Base-by-base conservation (phyloP, 495 filamentous ascomycete genomes). In the Lasiosphaeris hirsuta region DNA sequence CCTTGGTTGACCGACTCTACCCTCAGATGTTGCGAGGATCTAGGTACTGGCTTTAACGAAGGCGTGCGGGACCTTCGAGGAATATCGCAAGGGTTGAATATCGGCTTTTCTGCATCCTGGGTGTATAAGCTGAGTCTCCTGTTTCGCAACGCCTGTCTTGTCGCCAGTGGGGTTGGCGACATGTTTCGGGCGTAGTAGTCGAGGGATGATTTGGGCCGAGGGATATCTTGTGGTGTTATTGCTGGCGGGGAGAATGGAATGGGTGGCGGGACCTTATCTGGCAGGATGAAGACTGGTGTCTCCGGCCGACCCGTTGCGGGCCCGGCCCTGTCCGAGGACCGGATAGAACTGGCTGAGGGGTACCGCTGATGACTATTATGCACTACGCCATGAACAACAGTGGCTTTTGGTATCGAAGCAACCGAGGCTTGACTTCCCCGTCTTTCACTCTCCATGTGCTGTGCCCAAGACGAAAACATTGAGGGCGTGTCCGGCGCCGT, bases 11-110 rank as follows among this genome's bases (percentile, higher is more conserved):
- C 37, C 7, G 62, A 51, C 13, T 74, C 68, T 13, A 62, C 49
- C 36, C 64, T 44, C 10, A 74, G 59, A 38, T 67, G 66, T 47
- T 70, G 68, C 33, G 61, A 60, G 9, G 72, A 58, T 4, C 63
- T 50, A 14, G 69, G 39, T 1, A 62, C 46, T 10, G 67, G 63
- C 19, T 62, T 67, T 42, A 69, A 51, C 2, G 61, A 55, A 5
- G 64, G 46, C 40, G 67, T 63, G 3, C 64, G 65, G 10, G 72
- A 59, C 11, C 63, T 58, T 14, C 23, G 55, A 3, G 57, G 44
- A 35, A 54, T 34, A n/a, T 69, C 54, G 14, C 47, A 30, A 4
- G 56, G 60, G 38, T 61, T 46, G 7, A 61, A 37, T 10, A 13
- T 36, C 19, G 60, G 50, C 42, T 43, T 59, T 15, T 60, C 62